Conservation (phyloP, 805 yeast genomes). For the Naumovozyma dairenensis region DNA sequence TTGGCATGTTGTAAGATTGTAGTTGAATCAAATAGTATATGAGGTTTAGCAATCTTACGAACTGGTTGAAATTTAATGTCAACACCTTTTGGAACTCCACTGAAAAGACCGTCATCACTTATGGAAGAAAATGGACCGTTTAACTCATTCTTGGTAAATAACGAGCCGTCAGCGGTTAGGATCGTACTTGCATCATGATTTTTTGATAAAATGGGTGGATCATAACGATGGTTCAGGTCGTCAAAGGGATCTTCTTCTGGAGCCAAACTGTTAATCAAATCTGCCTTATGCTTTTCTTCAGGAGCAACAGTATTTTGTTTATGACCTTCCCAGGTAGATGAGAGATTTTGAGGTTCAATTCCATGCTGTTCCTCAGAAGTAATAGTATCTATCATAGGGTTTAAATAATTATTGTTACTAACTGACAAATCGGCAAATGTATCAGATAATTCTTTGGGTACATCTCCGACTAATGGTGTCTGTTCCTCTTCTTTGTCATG, state of each 20-base stretch:
- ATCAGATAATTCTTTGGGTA: constrained; percentile 9
- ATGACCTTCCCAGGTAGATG: constrained; percentile 2
- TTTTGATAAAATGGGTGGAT: no score
- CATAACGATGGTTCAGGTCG: no score
- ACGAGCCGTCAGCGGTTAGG: not conserved
- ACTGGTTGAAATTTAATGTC: not conserved
- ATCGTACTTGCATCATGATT: not conserved
- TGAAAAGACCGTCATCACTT: not conserved
- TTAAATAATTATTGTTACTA: constrained; percentile 3
- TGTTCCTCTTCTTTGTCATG: no score
- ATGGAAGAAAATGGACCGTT: not conserved
- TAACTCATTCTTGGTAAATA: no score
- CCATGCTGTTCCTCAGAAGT: constrained; percentile 10
- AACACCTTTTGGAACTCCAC: constrained; percentile 2
- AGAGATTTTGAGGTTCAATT: constrained; percentile 1
- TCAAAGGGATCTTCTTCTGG: constrained; percentile 12
- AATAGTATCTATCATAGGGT: constrained; percentile 11
- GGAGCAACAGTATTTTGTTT: no score
- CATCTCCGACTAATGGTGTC: not conserved
- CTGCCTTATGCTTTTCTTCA: constrained; percentile 1
- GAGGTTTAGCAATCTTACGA: no score
- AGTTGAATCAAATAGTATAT: not conserved
- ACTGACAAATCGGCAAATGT: constrained; percentile 11
- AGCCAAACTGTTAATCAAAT: constrained; percentile 6
- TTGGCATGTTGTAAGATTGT: not conserved